phyloP scores from a whole-genome alignment of 352 stramenopile genomes.

The Phytophthora cactorum region DNA sequence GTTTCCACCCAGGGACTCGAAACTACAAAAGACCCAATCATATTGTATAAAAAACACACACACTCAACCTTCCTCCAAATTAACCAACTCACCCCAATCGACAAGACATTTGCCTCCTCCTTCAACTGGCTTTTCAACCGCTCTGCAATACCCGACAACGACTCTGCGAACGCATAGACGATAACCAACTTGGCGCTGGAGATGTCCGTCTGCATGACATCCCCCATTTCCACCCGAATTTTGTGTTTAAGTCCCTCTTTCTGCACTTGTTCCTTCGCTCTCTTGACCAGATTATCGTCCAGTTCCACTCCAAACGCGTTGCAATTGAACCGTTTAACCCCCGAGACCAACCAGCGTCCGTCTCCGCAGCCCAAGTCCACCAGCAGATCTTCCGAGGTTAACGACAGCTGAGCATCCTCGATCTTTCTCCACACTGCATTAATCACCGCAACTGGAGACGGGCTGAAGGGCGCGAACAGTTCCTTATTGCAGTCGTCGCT shows the following conservation, averaged over 20 bases:
- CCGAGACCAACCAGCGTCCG: constrained; percentile 78
- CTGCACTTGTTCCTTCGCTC: constrained; percentile 35
- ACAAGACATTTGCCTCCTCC: constrained; percentile 59
- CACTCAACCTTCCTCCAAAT: background rate
- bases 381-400: constrained; percentile 57
- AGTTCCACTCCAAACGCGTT: constrained; percentile 76
- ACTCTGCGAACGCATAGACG: constrained; percentile 86
- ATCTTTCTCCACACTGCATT: constrained; percentile 70
- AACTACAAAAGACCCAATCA: constrained; percentile 54
- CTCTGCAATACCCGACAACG: constrained; percentile 65
- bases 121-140: constrained; percentile 52
- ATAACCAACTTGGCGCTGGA: constrained; percentile 68
- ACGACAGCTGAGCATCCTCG: constrained; percentile 9
- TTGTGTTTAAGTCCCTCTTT: constrained; percentile 32
- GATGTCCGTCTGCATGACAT: constrained; percentile 68
- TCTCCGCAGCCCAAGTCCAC: constrained; percentile 87
- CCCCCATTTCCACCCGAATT: constrained; percentile 58
- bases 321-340: constrained; percentile 62
- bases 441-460: constrained; percentile 63
- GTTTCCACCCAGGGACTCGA: constrained; percentile 72
- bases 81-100: constrained; percentile 63
- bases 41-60: background rate
- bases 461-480: constrained; percentile 82
- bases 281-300: constrained; percentile 55
- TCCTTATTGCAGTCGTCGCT: constrained; percentile 13